Evolutionary conservation across 768 basidiomycete genomes (phyloP).

Genomic region (Cystobasidium ongulense): DNA sequence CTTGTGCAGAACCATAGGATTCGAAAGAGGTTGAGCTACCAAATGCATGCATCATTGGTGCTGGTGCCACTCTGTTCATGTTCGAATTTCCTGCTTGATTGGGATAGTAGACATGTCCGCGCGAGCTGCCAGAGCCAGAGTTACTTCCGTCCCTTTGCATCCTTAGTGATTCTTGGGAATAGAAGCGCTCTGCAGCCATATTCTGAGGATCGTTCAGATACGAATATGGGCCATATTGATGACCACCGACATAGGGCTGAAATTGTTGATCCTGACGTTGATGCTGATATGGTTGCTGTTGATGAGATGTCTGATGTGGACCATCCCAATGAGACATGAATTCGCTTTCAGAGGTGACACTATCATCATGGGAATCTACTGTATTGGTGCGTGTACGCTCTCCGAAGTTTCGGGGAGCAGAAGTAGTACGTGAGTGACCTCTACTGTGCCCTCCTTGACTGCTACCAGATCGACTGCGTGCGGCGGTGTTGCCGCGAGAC

Average conservation of each 20-base stretch:
- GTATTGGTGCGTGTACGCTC: neutral
- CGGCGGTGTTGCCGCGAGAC: neutral
- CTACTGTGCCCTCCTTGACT: neutral
- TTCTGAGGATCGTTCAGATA: conserved; percentile 2
- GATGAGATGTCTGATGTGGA: neutral
- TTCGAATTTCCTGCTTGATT: neutral
- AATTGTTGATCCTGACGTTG: neutral
- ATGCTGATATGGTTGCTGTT: neutral
- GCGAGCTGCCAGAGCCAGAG: neutral
- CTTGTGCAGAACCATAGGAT: neutral
- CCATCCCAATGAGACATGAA: conserved; percentile 14
- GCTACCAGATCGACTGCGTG: neutral
- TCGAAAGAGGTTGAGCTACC: neutral
- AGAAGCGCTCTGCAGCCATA: neutral
- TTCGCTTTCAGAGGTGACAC: conserved; percentile 7
- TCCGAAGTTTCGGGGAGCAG: neutral
- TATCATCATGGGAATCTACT: neutral
- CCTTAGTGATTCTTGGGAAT: neutral
- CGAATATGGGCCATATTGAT: conserved; percentile 16
- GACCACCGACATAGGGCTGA: neutral
- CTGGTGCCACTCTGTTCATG: neutral
- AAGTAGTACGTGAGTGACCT: neutral
- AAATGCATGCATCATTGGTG: neutral
- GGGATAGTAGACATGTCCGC: neutral
- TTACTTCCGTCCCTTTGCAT: neutral